A percentile compares a stretch with the other conserved stretches of the same genome.
Evolutionary conservation across 805 yeast genomes (phyloP).

Genomic region (Priceomyces fermenticarens): DNA sequence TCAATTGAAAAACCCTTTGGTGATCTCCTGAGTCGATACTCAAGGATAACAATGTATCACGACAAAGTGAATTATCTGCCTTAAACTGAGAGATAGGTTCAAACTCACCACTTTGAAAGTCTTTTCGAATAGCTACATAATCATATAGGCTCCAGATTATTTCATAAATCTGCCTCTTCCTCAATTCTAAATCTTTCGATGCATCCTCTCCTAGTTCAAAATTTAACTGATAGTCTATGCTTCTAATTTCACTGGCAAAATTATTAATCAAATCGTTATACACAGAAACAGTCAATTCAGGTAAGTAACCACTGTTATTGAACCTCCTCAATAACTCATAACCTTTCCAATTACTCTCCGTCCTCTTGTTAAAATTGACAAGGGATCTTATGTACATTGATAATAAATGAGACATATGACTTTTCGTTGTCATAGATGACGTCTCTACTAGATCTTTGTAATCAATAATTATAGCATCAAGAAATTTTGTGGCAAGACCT

Average conservation of each 20-base stretch:
- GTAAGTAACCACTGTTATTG: constrained; percentile 28
- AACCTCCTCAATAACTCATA: constrained; percentile 25
- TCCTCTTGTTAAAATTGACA: constrained; percentile 3
- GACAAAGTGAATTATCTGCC: constrained; percentile 10
- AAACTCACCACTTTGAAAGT: constrained; percentile 18
- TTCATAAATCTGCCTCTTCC: constrained; percentile 12
- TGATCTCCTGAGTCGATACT: constrained; percentile 33
- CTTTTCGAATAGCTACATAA: constrained; percentile 34
- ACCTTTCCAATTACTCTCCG: constrained; percentile 17
- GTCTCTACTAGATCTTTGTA: constrained; percentile 27
- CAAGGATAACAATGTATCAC: constrained; percentile 29
- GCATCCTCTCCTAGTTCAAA: too few relatives aligned
- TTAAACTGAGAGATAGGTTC: constrained; percentile 1
- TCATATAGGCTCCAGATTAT: constrained; percentile 32
- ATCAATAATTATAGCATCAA: constrained; percentile 52
- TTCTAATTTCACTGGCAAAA: constrained; percentile 11
- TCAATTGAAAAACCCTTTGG: constrained; percentile 29
- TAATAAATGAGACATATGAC: constrained; percentile 37
- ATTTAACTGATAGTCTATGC: too few relatives aligned
- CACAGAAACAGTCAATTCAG: constrained; percentile 29
- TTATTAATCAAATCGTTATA: constrained; percentile 29
- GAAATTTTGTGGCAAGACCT: constrained; percentile 50
- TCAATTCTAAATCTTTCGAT: constrained; percentile 6
- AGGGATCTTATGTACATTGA: constrained; percentile 41
- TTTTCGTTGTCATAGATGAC: constrained; percentile 12